These are phyloP conservation scores for Penicillium nucicola DNA, from an alignment of 495 filamentous ascomycete species.

Conservation along the genomic window DNA sequence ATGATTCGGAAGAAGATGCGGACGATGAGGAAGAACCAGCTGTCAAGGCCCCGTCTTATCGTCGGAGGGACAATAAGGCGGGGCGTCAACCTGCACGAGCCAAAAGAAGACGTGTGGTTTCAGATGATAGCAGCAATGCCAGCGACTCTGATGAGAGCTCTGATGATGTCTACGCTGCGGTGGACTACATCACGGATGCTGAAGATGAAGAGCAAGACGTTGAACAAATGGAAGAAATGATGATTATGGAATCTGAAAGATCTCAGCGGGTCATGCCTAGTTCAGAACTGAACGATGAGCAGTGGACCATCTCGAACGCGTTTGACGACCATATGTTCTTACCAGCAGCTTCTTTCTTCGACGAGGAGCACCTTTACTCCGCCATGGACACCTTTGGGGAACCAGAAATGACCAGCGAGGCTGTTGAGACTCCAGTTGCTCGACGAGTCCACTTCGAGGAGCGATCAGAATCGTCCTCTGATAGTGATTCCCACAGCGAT, in stretches of 20 bases:
- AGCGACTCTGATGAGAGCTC: conserved; percentile 39
- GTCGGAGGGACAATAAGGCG: conserved; percentile 42
- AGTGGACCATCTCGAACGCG: conserved; percentile 58
- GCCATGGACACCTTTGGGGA: conserved; percentile 46
- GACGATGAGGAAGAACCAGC: conserved; percentile 51
- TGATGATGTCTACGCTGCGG: conserved; percentile 70
- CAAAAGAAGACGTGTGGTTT: conserved; percentile 51
- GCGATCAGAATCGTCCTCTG: conserved; percentile 49
- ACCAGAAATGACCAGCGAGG: conserved; percentile 42
- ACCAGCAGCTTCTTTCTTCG: conserved; percentile 47
- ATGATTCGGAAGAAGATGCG: conserved; percentile 46
- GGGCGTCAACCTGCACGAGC: conserved; percentile 35
- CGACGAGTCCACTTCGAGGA: conserved; percentile 52
- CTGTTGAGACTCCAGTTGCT: conserved; percentile 37
- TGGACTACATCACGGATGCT: conserved; percentile 74
- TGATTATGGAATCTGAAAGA: conserved; percentile 60
- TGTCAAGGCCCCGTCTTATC: conserved; percentile 51
- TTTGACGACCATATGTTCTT: conserved; percentile 49
- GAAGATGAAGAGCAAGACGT: conserved; percentile 75
- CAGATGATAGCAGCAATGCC: conserved; percentile 53
- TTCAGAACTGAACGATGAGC: conserved; percentile 38
- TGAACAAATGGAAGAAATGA: conserved; percentile 67
- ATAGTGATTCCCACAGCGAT: conserved; percentile 49
- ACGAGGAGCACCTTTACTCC: conserved; percentile 49
- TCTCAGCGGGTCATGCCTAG: conserved; percentile 30